Evolutionary conservation across 2,329 filamentous ascomycete genomes (phyloP), one percentile per base, ranked within the genome.

Genomic region (Aspergillus ochraceoroseus): DNA sequence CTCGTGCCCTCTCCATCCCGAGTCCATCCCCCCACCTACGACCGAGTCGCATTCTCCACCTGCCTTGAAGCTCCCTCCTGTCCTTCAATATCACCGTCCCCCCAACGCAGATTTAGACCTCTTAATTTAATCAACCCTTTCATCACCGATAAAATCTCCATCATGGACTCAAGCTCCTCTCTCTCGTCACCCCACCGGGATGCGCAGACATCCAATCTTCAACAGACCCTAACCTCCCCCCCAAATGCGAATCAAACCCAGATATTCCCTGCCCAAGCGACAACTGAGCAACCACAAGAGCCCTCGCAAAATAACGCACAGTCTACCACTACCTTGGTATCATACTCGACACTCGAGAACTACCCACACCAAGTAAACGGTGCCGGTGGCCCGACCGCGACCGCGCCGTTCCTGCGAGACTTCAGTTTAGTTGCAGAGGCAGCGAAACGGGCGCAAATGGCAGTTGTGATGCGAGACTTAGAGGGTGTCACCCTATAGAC

Each of bases 371-470:
- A 55, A 32, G 50, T 58, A 27, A 38, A 47, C 20, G 51, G 49
- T 1, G 37, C 54, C 3, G 63, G 61, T 4, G 63, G 62, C 5
- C 61, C 63, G 1, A 59, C 61, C 7, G 65, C 65, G 8, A 78
- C 76, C 1, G 71, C 73, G 7, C 73, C 73, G 3, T 88, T 88
- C 59, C 74, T 94, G 45, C 80, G 82, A 55, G 83, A 94, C 64
- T 86, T 90, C 58, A 90, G 78, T 43, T 77, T 95, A 19, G 77
- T 95, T 28, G 89, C 89, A 23, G 90, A 96, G 71, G 90, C 90
- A 2, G 90, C 88, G 29, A 95, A 94, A 68, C 76, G 89, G 28
- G 90, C 90, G 7, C 87, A 95, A 66, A 85, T 95, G 74, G 87
- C 87, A 28, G 81, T 88, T 57, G 72, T 95, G 62, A 85, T 89